Conservation (phyloP, 192 early-diverging fungal species). For the Coemansia sp. region DNA sequence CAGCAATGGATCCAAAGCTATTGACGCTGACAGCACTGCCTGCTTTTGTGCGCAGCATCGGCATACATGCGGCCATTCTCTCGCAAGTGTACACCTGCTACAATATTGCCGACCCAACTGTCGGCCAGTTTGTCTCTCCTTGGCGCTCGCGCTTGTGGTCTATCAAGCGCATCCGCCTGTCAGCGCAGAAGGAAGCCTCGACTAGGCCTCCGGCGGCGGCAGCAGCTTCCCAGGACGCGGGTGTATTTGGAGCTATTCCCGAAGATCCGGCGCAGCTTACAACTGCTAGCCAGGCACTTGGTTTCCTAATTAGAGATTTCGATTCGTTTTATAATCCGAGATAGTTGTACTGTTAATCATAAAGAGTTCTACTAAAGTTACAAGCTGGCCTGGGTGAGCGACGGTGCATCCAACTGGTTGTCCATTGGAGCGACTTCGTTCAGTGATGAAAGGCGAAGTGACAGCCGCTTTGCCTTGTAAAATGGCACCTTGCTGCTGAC, state of each 20-base stretch:
- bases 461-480: slow-evolving; percentile 27
- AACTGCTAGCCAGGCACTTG: slow-evolving; percentile 47
- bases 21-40: slow-evolving; percentile 76
- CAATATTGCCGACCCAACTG: slow-evolving; percentile 57
- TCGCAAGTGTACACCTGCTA: slow-evolving; percentile 81
- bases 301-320: slow-evolving; percentile 39
- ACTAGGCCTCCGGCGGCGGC: neutral
- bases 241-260: slow-evolving; percentile 35
- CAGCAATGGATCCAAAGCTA: slow-evolving; percentile 79
- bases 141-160: slow-evolving; percentile 87
- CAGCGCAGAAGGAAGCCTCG: slow-evolving; percentile 22
- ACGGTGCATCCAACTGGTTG: neutral
- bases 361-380: neutral
- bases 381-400: neutral
- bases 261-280: slow-evolving; percentile 27
- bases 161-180: slow-evolving; percentile 74
- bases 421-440: neutral
- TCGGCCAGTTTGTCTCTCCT: slow-evolving; percentile 79
- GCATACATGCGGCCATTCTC: slow-evolving; percentile 87
- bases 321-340: slow-evolving; percentile 14
- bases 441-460: slow-evolving; percentile 19
- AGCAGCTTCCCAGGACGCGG: neutral
- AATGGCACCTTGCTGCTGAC: slow-evolving; percentile 24
- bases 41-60: slow-evolving; percentile 79
- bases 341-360: neutral